These are phyloP conservation scores for Veloboletus limbatus DNA, from an alignment of 1,284 basidiomycete species.

Conservation along the genomic window DNA sequence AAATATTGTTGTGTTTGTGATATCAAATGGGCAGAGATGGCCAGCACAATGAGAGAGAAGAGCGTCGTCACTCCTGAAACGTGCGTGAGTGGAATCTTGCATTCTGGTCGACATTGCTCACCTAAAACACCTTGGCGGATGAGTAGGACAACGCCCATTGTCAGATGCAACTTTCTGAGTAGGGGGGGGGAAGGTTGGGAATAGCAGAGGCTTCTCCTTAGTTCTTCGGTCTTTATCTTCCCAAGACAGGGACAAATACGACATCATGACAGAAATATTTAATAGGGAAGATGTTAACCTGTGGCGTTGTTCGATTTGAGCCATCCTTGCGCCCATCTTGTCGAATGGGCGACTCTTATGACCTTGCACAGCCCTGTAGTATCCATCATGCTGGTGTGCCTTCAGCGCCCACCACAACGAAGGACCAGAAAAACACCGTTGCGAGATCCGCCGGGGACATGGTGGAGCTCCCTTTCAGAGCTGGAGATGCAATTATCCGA, in stretches of 20 bases:
- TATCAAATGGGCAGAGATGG: constrained; percentile 34
- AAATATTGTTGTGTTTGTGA: constrained; percentile 22
- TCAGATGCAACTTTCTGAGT: constrained; percentile 1
- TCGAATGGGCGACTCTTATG: too few relatives aligned
- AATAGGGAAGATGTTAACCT: background rate
- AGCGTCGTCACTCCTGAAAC: constrained; percentile 21
- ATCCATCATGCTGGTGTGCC: too few relatives aligned
- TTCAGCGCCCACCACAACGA: too few relatives aligned
- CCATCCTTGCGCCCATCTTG: too few relatives aligned
- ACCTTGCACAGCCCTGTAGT: too few relatives aligned
- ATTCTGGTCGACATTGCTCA: constrained; percentile 8
- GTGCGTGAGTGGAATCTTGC: constrained; percentile 4
- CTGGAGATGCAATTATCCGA: too few relatives aligned
- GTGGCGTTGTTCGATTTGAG: background rate
- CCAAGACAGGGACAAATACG: background rate
- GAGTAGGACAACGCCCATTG: constrained; percentile 18
- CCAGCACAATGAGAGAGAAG: constrained; percentile 40
- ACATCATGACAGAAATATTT: background rate
- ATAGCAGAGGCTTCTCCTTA: too few relatives aligned
- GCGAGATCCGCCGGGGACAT: too few relatives aligned
- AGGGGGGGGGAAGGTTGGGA: background rate
- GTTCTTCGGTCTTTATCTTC: constrained; percentile 10
- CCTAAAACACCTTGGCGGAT: constrained; percentile 27
- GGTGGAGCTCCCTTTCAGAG: too few relatives aligned
- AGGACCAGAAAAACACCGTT: too few relatives aligned